Evolutionary conservation across 2,329 filamentous ascomycete species (phyloP), one percentile per base, ranked within the genome.

Genomic region (Alternaria dauci): DNA sequence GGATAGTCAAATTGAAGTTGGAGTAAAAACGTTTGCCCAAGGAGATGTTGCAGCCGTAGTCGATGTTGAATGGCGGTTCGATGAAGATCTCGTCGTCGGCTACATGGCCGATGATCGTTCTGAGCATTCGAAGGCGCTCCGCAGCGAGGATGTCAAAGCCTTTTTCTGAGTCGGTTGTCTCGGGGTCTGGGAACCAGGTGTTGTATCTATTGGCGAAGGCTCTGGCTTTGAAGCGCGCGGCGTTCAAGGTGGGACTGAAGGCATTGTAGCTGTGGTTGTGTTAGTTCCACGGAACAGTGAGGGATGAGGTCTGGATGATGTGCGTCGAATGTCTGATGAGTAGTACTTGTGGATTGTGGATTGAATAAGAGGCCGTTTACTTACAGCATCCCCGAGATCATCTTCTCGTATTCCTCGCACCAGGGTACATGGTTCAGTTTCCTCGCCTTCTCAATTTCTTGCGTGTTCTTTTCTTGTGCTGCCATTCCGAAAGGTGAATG

Each of bases 41-140:
- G 6, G 79, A 82, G 63, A 90, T 84, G 68, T 91, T 91, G 72
- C 86, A 86, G 1, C 88, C 89, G 59, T 91, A 90, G 71, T 91
- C 88, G 34, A 89, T 81, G 39, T 80, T 81, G 57, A 91, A 80
- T 0, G 88, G 87, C 0, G 88, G 85, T 67, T 91, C 88, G 36
- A 90, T 84, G 63, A 84, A 25, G 79, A 81, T 62, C 25, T 75
- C 67, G 26, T 75, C 71, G 28, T 76, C 75, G 39, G 72, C 71
- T 12, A 72, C n/a, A 26, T 69, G 70, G n/a, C 77, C 76, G 42
- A 79, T 65, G 18, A 78, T 72, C 6, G 56, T 36, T 32, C 71
- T 68, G 14, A 78, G 69, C 38, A 72, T 58, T 8, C 66, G 62
- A 0, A 68, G 38, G 1, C 77, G 74, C 30, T 72, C 65, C 8